These are phyloP conservation scores for Cutaneotrichosporon sp. DNA, from an alignment of 1,284 basidiomycete species.

Conservation along the genomic window DNA sequence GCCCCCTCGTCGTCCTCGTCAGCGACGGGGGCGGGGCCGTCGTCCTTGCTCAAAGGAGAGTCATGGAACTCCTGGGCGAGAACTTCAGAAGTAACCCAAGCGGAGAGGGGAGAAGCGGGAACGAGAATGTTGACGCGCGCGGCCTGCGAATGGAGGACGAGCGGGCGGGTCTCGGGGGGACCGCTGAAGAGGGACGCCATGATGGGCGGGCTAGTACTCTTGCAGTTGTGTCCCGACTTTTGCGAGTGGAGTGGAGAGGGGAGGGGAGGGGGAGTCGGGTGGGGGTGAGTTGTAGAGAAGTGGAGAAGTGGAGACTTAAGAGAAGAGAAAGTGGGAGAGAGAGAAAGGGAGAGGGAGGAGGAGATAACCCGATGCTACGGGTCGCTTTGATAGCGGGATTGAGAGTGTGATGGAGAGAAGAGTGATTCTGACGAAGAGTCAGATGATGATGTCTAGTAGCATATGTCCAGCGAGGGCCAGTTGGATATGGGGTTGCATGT, in stretches of 20 bases:
- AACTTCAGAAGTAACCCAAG: conserved; percentile 81
- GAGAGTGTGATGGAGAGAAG: conserved; percentile 4
- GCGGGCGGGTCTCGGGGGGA: conserved; percentile 44
- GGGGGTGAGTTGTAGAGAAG: background rate
- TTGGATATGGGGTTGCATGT: background rate
- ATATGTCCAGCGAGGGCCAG: conserved; percentile 1
- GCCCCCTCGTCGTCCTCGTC: conserved; percentile 49
- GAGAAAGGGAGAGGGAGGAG: conserved; percentile 1
- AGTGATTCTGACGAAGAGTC: conserved; percentile 2
- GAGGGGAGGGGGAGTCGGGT: conserved; percentile 1
- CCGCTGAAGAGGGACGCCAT: conserved; percentile 46
- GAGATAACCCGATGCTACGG: conserved; percentile 2
- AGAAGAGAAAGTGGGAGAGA: background rate
- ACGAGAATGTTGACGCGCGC: conserved; percentile 69
- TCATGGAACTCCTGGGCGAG: conserved; percentile 78
- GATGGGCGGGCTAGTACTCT: conserved; percentile 23
- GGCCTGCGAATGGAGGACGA: conserved; percentile 47
- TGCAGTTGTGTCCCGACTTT: conserved; percentile 18
- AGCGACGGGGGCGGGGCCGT: conserved; percentile 22
- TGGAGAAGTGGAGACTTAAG: conserved; percentile 1
- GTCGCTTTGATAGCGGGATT: conserved; percentile 2
- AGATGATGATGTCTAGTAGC: conserved; percentile 2
- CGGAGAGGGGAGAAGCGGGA: conserved; percentile 63
- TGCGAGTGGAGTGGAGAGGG: conserved; percentile 1
- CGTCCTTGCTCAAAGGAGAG: conserved; percentile 51